These are phyloP conservation scores for Rhodotorula babjevae DNA, from an alignment of 768 basidiomycete species.

Conservation along the genomic window DNA sequence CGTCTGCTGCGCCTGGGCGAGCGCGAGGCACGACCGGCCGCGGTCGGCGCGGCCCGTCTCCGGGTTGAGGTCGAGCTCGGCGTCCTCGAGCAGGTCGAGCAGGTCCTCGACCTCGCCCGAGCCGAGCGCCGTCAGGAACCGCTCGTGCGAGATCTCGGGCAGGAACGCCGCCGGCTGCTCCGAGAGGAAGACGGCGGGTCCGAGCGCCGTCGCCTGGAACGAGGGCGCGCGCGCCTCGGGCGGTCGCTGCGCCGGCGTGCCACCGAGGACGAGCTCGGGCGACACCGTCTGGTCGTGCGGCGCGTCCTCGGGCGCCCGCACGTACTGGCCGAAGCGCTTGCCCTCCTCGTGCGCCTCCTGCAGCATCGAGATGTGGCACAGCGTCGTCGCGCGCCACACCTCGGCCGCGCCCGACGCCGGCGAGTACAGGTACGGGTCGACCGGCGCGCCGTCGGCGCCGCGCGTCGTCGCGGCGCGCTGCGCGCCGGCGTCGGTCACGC, in stretches of 20 bases:
- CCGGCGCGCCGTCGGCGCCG: background rate
- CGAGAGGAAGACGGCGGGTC: constrained; percentile 34
- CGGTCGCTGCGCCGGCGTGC: background rate
- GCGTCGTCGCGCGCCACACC: constrained; percentile 28
- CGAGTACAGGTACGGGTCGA: constrained; percentile 29
- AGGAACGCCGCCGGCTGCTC: constrained; percentile 3
- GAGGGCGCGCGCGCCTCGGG: constrained; percentile 23
- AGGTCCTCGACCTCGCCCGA: constrained; percentile 26
- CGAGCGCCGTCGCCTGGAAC: constrained; percentile 35
- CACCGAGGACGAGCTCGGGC: background rate
- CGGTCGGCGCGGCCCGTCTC: background rate
- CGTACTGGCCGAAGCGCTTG: background rate
- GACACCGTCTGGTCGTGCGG: background rate
- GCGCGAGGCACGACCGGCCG: constrained; percentile 18
- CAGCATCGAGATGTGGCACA: constrained; percentile 39
- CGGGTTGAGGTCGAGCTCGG: constrained; percentile 5
- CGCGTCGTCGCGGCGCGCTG: background rate
- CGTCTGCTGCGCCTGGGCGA: constrained; percentile 18
- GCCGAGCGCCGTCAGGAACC: constrained; percentile 24
- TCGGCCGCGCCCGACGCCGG: constrained; percentile 25
- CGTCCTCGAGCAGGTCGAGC: constrained; percentile 13
- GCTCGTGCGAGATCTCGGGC: constrained; percentile 9
- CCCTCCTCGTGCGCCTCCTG: constrained; percentile 18
- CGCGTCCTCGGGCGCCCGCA: background rate
- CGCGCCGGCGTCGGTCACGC: constrained; percentile 18